Conservation (phyloP, 1,139 yeast genomes). For the Nadsonia commutata region DNA sequence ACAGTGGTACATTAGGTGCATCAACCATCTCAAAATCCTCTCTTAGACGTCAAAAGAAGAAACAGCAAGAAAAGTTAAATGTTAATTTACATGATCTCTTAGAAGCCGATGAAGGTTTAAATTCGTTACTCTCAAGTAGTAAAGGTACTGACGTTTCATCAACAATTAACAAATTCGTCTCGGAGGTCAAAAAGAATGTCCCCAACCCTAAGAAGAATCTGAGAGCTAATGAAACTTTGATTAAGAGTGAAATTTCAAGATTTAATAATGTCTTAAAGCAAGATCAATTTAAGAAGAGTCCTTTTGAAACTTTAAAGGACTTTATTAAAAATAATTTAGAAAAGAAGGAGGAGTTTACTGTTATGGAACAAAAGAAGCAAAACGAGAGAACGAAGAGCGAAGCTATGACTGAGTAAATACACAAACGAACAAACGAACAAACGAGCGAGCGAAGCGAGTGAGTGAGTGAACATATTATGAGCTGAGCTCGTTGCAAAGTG, state of each 20-base stretch:
- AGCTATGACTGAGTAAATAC: background rate
- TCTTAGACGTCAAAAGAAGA: slow-evolving; percentile 13
- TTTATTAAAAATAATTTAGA: slow-evolving; percentile 13
- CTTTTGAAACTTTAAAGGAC: slow-evolving; percentile 16
- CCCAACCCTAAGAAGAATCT: slow-evolving; percentile 16
- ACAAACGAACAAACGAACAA: too few relatives aligned
- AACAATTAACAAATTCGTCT: background rate
- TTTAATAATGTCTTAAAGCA: slow-evolving; percentile 16
- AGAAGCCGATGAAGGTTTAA: slow-evolving; percentile 9
- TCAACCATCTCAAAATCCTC: slow-evolving; percentile 18
- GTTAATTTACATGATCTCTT: slow-evolving; percentile 19
- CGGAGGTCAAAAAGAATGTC: slow-evolving; percentile 1
- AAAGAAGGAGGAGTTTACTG: slow-evolving; percentile 13
- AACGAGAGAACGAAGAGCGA: background rate
- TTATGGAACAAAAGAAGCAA: slow-evolving; percentile 6
- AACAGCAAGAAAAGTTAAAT: slow-evolving; percentile 15
- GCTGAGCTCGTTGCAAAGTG: too few relatives aligned
- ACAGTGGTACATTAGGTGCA: slow-evolving; percentile 3
- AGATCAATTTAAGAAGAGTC: slow-evolving; percentile 14
- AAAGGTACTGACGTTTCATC: background rate
- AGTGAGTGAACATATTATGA: too few relatives aligned
- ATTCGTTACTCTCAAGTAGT: slow-evolving; percentile 5
- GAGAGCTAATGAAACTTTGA: slow-evolving; percentile 19
- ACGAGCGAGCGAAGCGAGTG: too few relatives aligned
- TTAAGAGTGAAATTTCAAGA: slow-evolving; percentile 17